Conservation (phyloP, 208 protist genomes). For the Endotrypanum monterogeii region DNA sequence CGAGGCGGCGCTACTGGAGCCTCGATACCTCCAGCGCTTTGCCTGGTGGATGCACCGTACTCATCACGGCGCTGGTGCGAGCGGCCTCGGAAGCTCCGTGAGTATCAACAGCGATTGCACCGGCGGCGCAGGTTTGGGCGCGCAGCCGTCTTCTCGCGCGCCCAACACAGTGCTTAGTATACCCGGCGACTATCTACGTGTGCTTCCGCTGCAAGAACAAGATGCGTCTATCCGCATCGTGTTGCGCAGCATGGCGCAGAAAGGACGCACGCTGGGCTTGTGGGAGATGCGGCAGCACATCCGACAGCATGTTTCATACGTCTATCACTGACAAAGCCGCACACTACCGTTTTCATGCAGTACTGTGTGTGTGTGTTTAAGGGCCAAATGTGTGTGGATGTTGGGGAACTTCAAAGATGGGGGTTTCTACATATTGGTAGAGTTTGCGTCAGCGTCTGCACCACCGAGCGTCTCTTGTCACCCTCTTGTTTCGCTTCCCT, state of each 20-base stretch:
- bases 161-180: slow-evolving; percentile 15
- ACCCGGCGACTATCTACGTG: slow-evolving; percentile 24
- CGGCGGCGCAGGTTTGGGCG: neutral
- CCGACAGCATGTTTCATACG: slow-evolving; percentile 16
- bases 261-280: slow-evolving; percentile 25
- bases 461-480: neutral
- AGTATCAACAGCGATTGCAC: neutral
- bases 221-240: slow-evolving; percentile 28
- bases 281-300: slow-evolving; percentile 30
- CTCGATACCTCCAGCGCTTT: slow-evolving; percentile 56
- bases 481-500: neutral
- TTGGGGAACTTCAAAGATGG: neutral
- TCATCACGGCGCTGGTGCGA: slow-evolving; percentile 18
- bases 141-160: neutral
- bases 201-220: slow-evolving; percentile 27
- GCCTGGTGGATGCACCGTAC: slow-evolving; percentile 42
- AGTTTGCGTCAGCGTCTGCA: neutral
- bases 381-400: neutral
- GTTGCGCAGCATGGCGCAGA: slow-evolving; percentile 32
- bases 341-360: neutral
- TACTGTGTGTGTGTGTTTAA: neutral
- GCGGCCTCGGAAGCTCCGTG: neutral
- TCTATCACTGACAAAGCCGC: slow-evolving; percentile 10
- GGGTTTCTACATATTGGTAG: neutral
- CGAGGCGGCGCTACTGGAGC: slow-evolving; percentile 63